Conservation (phyloP, 176 grass and related monocot genomes). For the Oryza longistaminata region DNA sequence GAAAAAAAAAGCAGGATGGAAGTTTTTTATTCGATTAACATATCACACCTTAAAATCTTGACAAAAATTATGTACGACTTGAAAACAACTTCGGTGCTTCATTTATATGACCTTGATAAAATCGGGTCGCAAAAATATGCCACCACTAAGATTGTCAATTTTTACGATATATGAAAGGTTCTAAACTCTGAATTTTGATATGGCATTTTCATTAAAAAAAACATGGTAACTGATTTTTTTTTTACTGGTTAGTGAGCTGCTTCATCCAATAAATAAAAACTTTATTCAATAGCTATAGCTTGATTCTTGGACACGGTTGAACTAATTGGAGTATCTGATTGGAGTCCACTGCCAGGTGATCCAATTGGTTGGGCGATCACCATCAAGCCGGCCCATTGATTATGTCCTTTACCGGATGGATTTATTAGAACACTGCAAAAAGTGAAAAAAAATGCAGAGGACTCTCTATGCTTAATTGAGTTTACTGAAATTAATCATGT, state of each 20-base stretch:
- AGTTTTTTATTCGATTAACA: neutral
- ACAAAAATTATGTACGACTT: neutral
- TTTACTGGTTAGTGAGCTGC: too few species aligned
- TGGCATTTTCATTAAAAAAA: too few species aligned
- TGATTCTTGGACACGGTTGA: neutral
- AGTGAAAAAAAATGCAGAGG: neutral
- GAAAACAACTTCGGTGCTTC: neutral
- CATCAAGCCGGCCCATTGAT: neutral
- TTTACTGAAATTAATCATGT: neutral
- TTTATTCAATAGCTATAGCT: neutral
- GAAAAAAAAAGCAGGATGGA: neutral
- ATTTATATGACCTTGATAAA: too few species aligned
- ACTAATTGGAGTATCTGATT: neutral
- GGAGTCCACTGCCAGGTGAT: neutral
- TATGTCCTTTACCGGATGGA: neutral
- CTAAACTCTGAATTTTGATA: too few species aligned
- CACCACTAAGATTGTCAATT: too few species aligned
- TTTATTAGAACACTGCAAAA: conserved; percentile 16
- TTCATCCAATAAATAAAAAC: neutral
- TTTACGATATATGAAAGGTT: too few species aligned
- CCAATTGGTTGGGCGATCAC: conserved; percentile 35
- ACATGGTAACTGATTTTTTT: too few species aligned
- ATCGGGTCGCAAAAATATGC: too few species aligned
- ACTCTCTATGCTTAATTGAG: neutral
- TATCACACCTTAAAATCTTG: neutral